Percentiles rank a stretch among this genome's conserved stretches.
phyloP scores from a whole-genome alignment of 495 filamentous ascomycete genomes.

The Penicillium goetzii region DNA sequence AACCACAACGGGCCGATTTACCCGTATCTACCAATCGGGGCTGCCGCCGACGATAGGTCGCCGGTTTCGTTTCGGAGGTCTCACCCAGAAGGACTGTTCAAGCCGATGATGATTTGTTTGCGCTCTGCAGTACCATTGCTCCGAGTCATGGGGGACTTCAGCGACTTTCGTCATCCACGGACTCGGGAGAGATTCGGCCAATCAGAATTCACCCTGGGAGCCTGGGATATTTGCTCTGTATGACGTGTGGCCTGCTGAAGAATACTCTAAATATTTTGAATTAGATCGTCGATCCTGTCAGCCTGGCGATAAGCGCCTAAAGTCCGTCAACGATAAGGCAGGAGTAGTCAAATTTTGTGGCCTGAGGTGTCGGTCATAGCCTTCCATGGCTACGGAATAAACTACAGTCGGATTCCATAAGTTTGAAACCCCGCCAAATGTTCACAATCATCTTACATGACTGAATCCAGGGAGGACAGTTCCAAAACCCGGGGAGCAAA shows the following conservation, averaged over 20 bases:
- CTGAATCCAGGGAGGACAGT: no score
- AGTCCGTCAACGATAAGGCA: not conserved
- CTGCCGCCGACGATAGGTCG: not conserved
- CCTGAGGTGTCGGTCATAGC: not conserved
- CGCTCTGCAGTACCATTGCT: not conserved
- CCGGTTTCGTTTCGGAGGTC: not conserved
- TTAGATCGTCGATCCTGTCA: not conserved
- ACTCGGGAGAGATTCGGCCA: not conserved
- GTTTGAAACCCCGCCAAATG: no score
- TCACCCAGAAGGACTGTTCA: not conserved
- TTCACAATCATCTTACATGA: no score
- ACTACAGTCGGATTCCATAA: no score
- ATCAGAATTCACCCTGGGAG: not conserved
- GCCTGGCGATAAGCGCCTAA: not conserved
- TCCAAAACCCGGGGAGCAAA: no score
- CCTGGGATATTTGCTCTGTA: not conserved
- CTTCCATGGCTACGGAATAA: not conserved
- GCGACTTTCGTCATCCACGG: constrained; percentile 3
- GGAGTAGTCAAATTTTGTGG: not conserved
- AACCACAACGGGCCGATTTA: not conserved
- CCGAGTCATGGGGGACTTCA: not conserved
- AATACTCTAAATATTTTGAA: not conserved
- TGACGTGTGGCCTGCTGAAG: not conserved
- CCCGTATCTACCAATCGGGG: not conserved
- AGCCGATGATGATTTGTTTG: not conserved